Evolutionary conservation across 768 basidiomycete species (phyloP).

Genomic region (Fistulinella prunicolor): DNA sequence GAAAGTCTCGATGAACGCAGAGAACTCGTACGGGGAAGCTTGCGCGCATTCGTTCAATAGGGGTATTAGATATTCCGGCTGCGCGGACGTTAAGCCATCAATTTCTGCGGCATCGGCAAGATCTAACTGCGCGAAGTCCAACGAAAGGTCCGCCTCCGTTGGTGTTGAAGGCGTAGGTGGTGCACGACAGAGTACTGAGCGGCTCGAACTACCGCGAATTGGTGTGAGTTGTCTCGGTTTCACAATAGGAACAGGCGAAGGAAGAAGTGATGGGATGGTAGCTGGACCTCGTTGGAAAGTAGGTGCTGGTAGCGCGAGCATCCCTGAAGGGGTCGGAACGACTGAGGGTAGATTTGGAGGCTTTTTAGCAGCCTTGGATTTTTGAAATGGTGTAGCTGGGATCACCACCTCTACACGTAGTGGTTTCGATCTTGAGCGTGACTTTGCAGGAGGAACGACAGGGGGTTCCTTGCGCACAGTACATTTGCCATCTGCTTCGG

Average conservation of each 20-base stretch:
- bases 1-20: conserved; percentile 78
- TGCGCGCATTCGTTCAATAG: conserved; percentile 74
- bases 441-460: conserved; percentile 6
- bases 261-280: conserved; percentile 3
- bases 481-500: conserved; percentile 33
- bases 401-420: conserved; percentile 41
- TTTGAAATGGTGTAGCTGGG: conserved; percentile 33
- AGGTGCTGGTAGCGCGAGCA: neutral
- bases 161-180: conserved; percentile 57
- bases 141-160: conserved; percentile 45
- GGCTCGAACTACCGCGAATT: conserved; percentile 46
- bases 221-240: conserved; percentile 69
- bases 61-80: conserved; percentile 55
- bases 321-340: conserved; percentile 4
- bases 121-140: conserved; percentile 38
- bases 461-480: conserved; percentile 2
- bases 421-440: conserved; percentile 15
- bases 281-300: neutral
- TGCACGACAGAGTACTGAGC: conserved; percentile 35
- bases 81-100: conserved; percentile 40
- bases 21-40: conserved; percentile 68
- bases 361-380: conserved; percentile 14
- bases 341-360: conserved; percentile 8
- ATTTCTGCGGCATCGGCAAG: conserved; percentile 48
- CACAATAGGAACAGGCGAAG: conserved; percentile 16